Base-by-base conservation (phyloP, 129 eudicot genomes). In the Gnaphalium uliginosum region DNA sequence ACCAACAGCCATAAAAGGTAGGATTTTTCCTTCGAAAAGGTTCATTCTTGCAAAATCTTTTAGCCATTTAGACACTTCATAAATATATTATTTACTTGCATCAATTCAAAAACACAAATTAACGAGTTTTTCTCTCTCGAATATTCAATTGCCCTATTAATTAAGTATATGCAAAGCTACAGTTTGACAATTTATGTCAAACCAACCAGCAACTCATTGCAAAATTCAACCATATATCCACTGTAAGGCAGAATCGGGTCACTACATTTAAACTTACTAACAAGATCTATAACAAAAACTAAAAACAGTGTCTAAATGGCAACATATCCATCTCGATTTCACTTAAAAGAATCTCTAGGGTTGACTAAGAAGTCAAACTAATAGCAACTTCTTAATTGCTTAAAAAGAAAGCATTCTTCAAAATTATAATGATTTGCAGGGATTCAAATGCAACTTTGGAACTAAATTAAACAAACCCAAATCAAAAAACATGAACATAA, bases 371-470 rank as follows among this genome's bases (percentile, higher is more conserved):
- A 15, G 22, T 57, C 51, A 11, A 19, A 73, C 2, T 6, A 41
- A 67, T 24, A 41, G 11, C 68, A 15, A 8, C 19, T 33, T 37
- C 37, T 27, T 37, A 21, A 37, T 37, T 73, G 57, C 25, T 58
- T 29, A 15, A 3, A 73, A 9, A 59, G 2, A 73, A 73, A 73
- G 78, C 69, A 59, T 72, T 48, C 66, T 72, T 72, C 53, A 72
- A 23, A 21, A 51, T 71, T 53, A 35, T 9, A 33, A 51, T 50
- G 39, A 69, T 15, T 69, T 69, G 61, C 74, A 18, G 19, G 37
- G 32, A 21, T 30, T 53, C 23, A 71, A 70, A 56, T 32, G 57
- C 22, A 72, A 32, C 29, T 58, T 39, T 37, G 19, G 15, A 58
- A 17, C 74, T 46, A 22, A 50, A 69, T 69, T 26, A 7, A 46